Evolutionary conservation across 2,329 filamentous ascomycete species (phyloP).

Genomic region (Pyricularia grisea): DNA sequence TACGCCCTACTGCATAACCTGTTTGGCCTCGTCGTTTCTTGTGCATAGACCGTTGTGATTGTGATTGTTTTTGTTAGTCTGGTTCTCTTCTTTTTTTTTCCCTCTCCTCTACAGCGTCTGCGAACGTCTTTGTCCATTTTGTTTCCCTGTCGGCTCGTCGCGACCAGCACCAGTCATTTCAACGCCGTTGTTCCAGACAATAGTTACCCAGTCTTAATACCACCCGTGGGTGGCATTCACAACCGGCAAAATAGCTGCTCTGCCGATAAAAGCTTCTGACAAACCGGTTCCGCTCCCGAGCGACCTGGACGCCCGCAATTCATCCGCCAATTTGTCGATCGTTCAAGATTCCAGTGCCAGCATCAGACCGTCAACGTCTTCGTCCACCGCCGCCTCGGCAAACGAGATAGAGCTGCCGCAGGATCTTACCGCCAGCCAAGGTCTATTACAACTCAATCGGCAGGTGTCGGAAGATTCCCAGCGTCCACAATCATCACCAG

Average conservation of each 20-base stretch:
- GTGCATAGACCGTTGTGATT: background rate
- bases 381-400: conserved; percentile 1
- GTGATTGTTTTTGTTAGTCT: background rate
- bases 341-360: background rate
- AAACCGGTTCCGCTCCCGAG: background rate
- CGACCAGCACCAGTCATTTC: background rate
- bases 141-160: background rate
- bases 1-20: background rate
- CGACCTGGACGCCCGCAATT: background rate
- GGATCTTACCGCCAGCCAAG: background rate
- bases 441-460: conserved; percentile 12
- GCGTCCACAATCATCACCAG: background rate
- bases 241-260: background rate
- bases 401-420: background rate
- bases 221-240: background rate
- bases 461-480: background rate
- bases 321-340: background rate
- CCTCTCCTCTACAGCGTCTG: background rate
- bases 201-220: background rate
- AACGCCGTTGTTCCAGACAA: background rate
- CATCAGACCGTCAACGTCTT: background rate
- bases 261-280: background rate
- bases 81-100: background rate
- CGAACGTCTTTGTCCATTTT: background rate
- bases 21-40: background rate